Evolutionary conservation across 1,284 basidiomycete species (phyloP), one percentile per base, ranked within the genome.

Genomic region (Cerioporus squamosus): DNA sequence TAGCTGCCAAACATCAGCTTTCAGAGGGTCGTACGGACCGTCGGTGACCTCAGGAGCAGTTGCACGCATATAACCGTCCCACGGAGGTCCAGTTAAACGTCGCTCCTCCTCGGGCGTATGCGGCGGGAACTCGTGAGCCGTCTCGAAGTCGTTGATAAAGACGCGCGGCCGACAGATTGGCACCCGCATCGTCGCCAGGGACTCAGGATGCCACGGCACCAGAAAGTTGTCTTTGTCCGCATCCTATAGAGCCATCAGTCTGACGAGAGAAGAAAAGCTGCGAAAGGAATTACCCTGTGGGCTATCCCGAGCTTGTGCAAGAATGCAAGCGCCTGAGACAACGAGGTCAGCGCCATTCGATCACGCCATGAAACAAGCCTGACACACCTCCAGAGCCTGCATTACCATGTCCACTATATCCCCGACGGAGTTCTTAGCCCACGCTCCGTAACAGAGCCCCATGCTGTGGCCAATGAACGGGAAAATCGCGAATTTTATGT

Each of bases 341-440:
- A 15, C 8, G 33, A 15, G 33, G 33, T 36, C 33, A 36, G 33
- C 33, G n/a, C n/a, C n/a, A n/a, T n/a, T n/a, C 33, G 9, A 36
- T n/a, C 15, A 36, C 33, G 15, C 22, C 5, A 31, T 9, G 12
- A 40, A 18, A 29, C n/a, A 10, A 29, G 5, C 29, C 29, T 29
- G n/a, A n/a, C n/a, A n/a, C n/a, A 53, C 51, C 67, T 73, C 71
- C 6, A 73, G 42, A 48, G 64, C 66, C 45, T 73, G 71, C 62
- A 70, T 59, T n/a, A 73, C 40, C 64, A 72, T 70, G 36, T 72
- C 66, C 10, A 73, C 17, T 23, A 72, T 56, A 50, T 74, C 72
- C 2, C 67, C 72, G 1, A 69, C 70, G 8, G 71, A 71, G 31
- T 68, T 68, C 47, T 62, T 59, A 5, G 68, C 46, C 67, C 66